A percentile compares a stretch with the other conserved stretches of the same genome.
Conservation (phyloP, 2,329 filamentous ascomycete genomes). For the Stagonosporopsis chrysanthemi region DNA sequence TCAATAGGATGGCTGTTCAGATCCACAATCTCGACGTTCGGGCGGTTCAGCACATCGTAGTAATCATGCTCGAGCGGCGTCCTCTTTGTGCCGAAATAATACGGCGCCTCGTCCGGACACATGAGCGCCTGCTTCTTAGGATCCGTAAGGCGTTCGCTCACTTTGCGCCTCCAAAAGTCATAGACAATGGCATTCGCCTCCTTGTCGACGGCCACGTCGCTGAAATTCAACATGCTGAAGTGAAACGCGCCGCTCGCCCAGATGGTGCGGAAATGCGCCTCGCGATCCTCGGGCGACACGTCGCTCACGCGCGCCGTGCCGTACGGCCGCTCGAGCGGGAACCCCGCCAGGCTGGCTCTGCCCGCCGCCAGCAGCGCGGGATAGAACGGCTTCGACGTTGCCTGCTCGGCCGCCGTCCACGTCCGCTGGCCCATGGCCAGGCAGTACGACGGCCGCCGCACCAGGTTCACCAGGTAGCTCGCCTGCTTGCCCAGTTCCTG, state of each 20-base stretch:
- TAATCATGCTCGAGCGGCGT: conserved; percentile 49
- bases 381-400: conserved; percentile 37
- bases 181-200: conserved; percentile 52
- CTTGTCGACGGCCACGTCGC: conserved; percentile 43
- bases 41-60: conserved; percentile 50
- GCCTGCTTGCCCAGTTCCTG: conserved; percentile 36
- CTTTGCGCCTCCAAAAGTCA: conserved; percentile 58
- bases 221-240: conserved; percentile 46
- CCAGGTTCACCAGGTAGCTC: conserved; percentile 27
- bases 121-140: conserved; percentile 50
- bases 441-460: conserved; percentile 36
- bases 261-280: conserved; percentile 20
- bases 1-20: conserved; percentile 51
- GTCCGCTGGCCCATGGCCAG: conserved; percentile 36
- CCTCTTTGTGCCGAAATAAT: conserved; percentile 53
- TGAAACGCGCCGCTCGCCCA: conserved; percentile 52
- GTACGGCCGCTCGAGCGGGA: conserved; percentile 22
- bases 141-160: conserved; percentile 48
- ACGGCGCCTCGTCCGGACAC: conserved; percentile 50
- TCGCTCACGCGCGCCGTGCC: conserved; percentile 21
- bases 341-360: conserved; percentile 24
- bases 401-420: conserved; percentile 31
- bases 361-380: conserved; percentile 26
- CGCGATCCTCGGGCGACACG: conserved; percentile 26
- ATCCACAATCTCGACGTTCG: conserved; percentile 59